phyloP scores from a whole-genome alignment of 495 filamentous ascomycete species.

The Aspergillus hancockii region DNA sequence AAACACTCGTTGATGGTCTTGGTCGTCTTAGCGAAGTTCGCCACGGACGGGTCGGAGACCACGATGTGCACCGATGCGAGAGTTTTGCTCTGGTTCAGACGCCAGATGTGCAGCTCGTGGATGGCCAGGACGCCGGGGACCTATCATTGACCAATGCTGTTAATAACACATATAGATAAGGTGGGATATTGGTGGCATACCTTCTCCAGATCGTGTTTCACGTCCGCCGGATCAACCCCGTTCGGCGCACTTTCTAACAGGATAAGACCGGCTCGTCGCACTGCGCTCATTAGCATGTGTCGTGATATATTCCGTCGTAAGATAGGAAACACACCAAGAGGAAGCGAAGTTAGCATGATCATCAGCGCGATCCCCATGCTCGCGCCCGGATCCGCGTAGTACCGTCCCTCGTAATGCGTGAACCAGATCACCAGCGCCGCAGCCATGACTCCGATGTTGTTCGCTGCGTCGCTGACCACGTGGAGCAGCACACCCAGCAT shows the following conservation, averaged over 20 bases:
- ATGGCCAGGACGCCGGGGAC: conserved; percentile 47
- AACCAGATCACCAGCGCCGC: conserved; percentile 48
- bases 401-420: conserved; percentile 37
- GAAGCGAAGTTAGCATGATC: conserved; percentile 43
- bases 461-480: conserved; percentile 50
- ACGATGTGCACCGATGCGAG: conserved; percentile 53
- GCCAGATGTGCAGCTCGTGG: conserved; percentile 57
- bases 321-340: conserved; percentile 33
- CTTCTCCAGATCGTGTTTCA: conserved; percentile 68
- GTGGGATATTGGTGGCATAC: conserved; percentile 18
- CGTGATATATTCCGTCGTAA: not conserved
- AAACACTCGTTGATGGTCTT: conserved; percentile 50
- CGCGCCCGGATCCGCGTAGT: conserved; percentile 50
- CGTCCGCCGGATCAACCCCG: conserved; percentile 70
- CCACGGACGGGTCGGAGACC: conserved; percentile 36
- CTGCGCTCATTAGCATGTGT: conserved; percentile 16
- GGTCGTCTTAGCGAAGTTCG: conserved; percentile 39
- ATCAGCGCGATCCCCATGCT: conserved; percentile 48
- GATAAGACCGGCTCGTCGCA: conserved; percentile 51
- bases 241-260: conserved; percentile 83
- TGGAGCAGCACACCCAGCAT: conserved; percentile 52
- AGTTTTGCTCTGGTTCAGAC: conserved; percentile 50
- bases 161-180: not conserved
- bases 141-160: conserved; percentile 16
- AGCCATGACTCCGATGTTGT: conserved; percentile 52